A percentile compares a stretch with the other conserved stretches of the same genome.
Evolutionary conservation across 1,139 yeast genomes (phyloP).

Genomic region (Blastobotrys indianensis): DNA sequence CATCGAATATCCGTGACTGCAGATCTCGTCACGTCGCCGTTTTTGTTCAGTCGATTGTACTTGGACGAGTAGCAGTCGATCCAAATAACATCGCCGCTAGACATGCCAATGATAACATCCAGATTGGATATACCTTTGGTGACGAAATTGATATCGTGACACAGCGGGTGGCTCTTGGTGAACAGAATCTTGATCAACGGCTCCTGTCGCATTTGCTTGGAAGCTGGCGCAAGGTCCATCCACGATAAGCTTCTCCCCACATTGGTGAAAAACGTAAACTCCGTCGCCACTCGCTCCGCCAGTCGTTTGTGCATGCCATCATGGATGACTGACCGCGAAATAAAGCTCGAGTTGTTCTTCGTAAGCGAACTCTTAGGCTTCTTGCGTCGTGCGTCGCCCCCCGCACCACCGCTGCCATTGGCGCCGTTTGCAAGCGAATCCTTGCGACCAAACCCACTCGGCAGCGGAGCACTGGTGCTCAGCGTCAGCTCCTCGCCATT

Average conservation of each 20-base stretch:
- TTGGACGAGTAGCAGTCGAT: conserved; percentile 42
- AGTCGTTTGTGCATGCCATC: conserved; percentile 33
- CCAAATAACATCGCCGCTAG: conserved; percentile 55
- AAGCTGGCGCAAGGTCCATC: conserved; percentile 28
- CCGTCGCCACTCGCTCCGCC: conserved; percentile 24
- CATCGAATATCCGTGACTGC: conserved; percentile 38
- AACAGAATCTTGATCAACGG: conserved; percentile 37
- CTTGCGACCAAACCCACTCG: conserved; percentile 5
- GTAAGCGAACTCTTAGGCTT: conserved; percentile 31
- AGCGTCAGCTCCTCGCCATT: conserved; percentile 4
- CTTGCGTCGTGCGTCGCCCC: neutral
- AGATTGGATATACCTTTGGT: conserved; percentile 37
- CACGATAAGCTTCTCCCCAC: conserved; percentile 35
- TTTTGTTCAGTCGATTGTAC: conserved; percentile 48
- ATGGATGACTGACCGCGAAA: conserved; percentile 36
- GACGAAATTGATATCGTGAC: conserved; percentile 35
- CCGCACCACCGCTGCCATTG: neutral
- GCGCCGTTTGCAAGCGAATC: conserved; percentile 1
- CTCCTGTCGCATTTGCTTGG: conserved; percentile 26
- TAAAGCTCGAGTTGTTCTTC: conserved; percentile 37
- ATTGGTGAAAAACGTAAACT: conserved; percentile 32
- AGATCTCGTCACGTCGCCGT: conserved; percentile 35
- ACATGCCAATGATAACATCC: conserved; percentile 47
- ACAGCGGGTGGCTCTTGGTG: conserved; percentile 38
- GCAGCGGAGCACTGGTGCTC: conserved; percentile 9